Evolutionary conservation across 148 eudicot genomes (phyloP).

Genomic region (Suaeda aralocaspica): DNA sequence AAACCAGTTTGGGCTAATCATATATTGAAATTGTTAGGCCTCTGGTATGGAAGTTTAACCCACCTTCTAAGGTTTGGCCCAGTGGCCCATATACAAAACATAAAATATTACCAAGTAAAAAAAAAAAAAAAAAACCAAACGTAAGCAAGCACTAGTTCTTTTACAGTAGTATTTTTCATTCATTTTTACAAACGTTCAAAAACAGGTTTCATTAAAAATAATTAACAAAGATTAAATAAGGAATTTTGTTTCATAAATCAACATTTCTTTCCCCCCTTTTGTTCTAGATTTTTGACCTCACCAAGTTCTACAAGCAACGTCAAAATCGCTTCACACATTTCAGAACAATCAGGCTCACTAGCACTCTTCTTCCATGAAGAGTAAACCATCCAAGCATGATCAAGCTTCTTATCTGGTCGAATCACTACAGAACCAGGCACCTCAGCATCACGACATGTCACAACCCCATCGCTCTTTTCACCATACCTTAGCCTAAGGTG

Average conservation of each 20-base stretch:
- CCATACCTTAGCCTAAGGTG: slow-evolving; percentile 79
- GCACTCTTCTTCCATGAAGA: slow-evolving; percentile 69
- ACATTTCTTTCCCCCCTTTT: background rate
- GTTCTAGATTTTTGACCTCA: slow-evolving; percentile 4
- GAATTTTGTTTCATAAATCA: background rate
- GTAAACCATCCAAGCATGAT: slow-evolving; percentile 92
- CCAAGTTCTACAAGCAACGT: slow-evolving; percentile 78
- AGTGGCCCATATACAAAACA: too few species aligned
- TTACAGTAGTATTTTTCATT: too few species aligned
- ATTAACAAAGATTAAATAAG: background rate
- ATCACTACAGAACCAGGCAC: slow-evolving; percentile 93
- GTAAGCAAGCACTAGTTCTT: too few species aligned
- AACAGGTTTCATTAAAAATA: background rate
- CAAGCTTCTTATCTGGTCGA: slow-evolving; percentile 65
- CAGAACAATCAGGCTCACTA: slow-evolving; percentile 54
- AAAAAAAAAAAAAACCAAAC: too few species aligned
- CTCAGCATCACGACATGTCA: slow-evolving; percentile 87
- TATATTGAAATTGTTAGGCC: too few species aligned
- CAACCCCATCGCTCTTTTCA: slow-evolving; percentile 88
- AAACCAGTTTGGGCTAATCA: too few species aligned
- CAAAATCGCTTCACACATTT: slow-evolving; percentile 90
- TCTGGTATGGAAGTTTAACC: too few species aligned
- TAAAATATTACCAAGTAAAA: too few species aligned
- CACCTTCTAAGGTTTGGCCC: too few species aligned
- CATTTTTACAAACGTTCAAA: too few species aligned